Evolutionary conservation across 2,329 filamentous ascomycete genomes (phyloP).

Genomic region (Penicillium expansum): DNA sequence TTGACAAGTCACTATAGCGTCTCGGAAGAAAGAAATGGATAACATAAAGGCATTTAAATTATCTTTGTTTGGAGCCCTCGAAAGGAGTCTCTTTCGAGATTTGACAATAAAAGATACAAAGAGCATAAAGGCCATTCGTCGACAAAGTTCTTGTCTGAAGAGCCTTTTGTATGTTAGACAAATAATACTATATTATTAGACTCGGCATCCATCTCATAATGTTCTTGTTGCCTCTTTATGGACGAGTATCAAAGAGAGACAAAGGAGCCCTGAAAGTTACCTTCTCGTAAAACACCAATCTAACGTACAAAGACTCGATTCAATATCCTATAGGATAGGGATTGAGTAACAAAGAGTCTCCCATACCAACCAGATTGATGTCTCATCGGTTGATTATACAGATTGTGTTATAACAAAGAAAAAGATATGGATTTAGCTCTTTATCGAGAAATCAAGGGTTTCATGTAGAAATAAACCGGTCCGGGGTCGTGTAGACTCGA

Average conservation of each 20-base stretch:
- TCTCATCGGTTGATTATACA: not conserved
- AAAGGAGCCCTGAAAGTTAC: not conserved
- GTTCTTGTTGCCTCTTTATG: not conserved
- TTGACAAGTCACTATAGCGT: not conserved
- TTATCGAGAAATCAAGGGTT: not conserved
- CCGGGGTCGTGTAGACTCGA: not conserved
- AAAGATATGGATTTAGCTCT: no score
- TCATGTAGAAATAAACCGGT: not conserved
- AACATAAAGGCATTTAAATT: not conserved
- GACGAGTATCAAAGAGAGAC: not conserved
- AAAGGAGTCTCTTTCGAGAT: not conserved
- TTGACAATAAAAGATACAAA: not conserved
- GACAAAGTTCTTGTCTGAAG: not conserved
- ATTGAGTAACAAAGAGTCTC: not conserved
- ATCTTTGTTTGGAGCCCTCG: not conserved
- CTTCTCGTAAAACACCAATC: not conserved
- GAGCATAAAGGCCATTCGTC: not conserved
- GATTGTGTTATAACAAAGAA: not conserved
- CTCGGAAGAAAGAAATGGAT: not conserved
- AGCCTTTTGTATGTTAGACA: not conserved
- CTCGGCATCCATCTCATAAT: not conserved
- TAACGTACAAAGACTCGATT: not conserved
- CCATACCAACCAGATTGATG: not conserved
- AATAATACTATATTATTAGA: not conserved
- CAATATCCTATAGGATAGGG: not conserved